Conservation (phyloP, 164 flowering plant species). For the Umbellularia californica region DNA sequence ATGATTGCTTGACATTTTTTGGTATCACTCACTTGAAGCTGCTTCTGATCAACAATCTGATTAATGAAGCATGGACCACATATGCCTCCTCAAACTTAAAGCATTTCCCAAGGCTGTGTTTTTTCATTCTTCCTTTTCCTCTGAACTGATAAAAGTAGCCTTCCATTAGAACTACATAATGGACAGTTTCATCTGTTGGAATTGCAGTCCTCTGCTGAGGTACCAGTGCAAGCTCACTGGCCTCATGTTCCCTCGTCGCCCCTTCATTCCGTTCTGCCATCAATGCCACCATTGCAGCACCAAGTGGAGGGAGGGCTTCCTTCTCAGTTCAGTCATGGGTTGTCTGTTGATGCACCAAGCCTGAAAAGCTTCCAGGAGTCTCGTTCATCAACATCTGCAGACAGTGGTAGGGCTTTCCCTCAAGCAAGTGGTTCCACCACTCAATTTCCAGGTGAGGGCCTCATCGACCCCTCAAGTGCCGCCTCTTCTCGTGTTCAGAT, state of each 20-base stretch:
- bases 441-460: slow-evolving; percentile 60
- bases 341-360: slow-evolving; percentile 35
- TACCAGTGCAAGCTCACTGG: slow-evolving; percentile 67
- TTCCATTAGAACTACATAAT: background rate
- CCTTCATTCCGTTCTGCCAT: slow-evolving; percentile 52
- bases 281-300: slow-evolving; percentile 53
- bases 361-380: slow-evolving; percentile 46
- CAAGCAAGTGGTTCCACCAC: slow-evolving; percentile 25
- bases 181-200: slow-evolving; percentile 22
- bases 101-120: too few relatives aligned
- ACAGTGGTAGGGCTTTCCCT: slow-evolving; percentile 28
- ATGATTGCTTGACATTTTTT: too few relatives aligned
- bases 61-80: too few relatives aligned
- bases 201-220: slow-evolving; percentile 58
- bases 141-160: too few relatives aligned
- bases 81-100: too few relatives aligned
- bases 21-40: too few relatives aligned
- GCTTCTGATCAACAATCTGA: too few relatives aligned
- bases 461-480: slow-evolving; percentile 39
- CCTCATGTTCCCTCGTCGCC: slow-evolving; percentile 54
- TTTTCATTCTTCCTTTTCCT: too few relatives aligned
- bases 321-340: slow-evolving; percentile 44
- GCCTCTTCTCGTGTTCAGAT: slow-evolving; percentile 15
- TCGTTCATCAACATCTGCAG: slow-evolving; percentile 36
- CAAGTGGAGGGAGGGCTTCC: slow-evolving; percentile 44